Conservation (phyloP, 164 flowering plant genomes). For the Amborella trichopoda region DNA sequence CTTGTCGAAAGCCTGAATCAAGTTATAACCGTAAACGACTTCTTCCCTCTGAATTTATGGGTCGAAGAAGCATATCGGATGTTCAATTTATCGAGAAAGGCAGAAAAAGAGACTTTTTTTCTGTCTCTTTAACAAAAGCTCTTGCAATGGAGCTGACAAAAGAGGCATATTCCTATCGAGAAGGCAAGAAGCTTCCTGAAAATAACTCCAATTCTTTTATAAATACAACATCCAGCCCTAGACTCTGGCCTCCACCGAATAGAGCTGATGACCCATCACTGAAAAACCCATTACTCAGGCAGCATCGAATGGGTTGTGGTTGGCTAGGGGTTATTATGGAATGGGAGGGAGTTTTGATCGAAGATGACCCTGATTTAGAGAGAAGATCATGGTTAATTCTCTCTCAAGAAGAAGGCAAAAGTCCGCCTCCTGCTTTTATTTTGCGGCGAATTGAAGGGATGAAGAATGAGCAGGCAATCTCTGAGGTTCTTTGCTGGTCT, state of each 20-base stretch:
- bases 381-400: slow-evolving; percentile 79
- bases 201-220: slow-evolving; percentile 19
- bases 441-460: slow-evolving; percentile 81
- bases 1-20: slow-evolving; percentile 11
- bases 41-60: slow-evolving; percentile 11
- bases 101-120: slow-evolving; percentile 5
- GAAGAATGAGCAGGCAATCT: slow-evolving; percentile 94
- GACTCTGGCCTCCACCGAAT: slow-evolving; percentile 70
- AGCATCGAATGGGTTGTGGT: slow-evolving; percentile 95
- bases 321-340: slow-evolving; percentile 96
- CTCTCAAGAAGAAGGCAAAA: slow-evolving; percentile 83
- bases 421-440: slow-evolving; percentile 65
- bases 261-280: slow-evolving; percentile 71
- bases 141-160: slow-evolving; percentile 62
- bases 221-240: slow-evolving; percentile 29
- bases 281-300: slow-evolving; percentile 84
- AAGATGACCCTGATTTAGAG: slow-evolving; percentile 77
- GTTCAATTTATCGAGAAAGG: slow-evolving; percentile 6
- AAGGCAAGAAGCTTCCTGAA: slow-evolving; percentile 33
- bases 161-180: slow-evolving; percentile 48
- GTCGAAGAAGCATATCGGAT: slow-evolving; percentile 12
- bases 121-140: slow-evolving; percentile 25
- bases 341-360: slow-evolving; percentile 88
- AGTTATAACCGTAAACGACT: slow-evolving; percentile 12
- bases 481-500: slow-evolving; percentile 96